Conservation (phyloP, 2,329 filamentous ascomycete species). For the Ophiocordyceps sinensis region DNA sequence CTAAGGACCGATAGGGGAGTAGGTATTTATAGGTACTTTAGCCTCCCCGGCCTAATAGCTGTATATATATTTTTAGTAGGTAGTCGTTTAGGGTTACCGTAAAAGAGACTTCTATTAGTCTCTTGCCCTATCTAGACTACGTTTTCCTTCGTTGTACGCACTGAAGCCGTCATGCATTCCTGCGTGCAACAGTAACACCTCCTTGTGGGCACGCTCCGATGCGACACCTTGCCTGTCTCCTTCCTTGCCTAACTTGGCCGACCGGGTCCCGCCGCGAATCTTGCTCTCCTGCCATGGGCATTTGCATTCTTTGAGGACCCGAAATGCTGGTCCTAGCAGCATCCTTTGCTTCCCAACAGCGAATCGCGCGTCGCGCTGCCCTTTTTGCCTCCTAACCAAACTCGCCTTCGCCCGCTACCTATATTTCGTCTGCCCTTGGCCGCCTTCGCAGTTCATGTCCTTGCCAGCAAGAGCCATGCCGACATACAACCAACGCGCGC, state of each 20-base stretch:
- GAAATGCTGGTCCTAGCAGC: background rate
- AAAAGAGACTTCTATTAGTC: too few species aligned
- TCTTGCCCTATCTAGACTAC: too few species aligned
- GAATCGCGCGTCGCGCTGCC: background rate
- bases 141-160: too few species aligned
- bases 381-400: background rate
- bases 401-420: background rate
- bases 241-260: background rate
- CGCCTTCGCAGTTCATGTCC: background rate
- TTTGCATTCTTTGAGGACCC: background rate
- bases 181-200: too few species aligned
- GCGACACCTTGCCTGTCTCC: too few species aligned
- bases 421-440: background rate
- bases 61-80: too few species aligned
- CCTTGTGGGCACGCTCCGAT: too few species aligned
- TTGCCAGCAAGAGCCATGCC: slow-evolving; percentile 16
- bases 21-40: too few species aligned
- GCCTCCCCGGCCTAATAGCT: too few species aligned
- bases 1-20: too few species aligned
- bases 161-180: too few species aligned
- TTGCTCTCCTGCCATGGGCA: background rate
- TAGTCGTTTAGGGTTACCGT: too few species aligned
- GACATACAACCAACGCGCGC: slow-evolving; percentile 25
- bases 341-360: background rate
- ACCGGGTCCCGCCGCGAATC: background rate